phyloP scores from a whole-genome alignment of 1,284 basidiomycete species.

The Moniliophthora roreri region DNA sequence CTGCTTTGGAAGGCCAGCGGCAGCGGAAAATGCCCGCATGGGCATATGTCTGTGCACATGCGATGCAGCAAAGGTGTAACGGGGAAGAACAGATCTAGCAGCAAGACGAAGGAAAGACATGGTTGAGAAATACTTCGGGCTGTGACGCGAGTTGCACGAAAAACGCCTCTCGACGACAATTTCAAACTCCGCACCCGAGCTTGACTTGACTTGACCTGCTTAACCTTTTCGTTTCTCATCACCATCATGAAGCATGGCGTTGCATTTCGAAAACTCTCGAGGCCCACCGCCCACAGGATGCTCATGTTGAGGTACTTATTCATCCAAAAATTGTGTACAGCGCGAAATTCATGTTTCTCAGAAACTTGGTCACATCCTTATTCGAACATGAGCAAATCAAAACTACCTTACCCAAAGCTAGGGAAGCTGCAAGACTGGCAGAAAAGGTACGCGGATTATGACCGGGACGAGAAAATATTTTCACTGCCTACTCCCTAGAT shows the following conservation, averaged over 20 bases:
- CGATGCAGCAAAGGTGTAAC: slow-evolving; percentile 28
- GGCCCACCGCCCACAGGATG: slow-evolving; percentile 84
- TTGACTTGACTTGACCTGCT: neutral
- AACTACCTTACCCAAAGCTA: slow-evolving; percentile 95
- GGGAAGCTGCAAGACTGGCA: slow-evolving; percentile 87
- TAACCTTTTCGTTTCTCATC: slow-evolving; percentile 47
- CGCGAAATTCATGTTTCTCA: slow-evolving; percentile 27
- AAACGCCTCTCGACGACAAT: neutral
- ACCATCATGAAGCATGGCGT: slow-evolving; percentile 89
- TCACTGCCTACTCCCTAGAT: slow-evolving; percentile 54
- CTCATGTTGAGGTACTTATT: slow-evolving; percentile 77
- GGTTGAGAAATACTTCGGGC: slow-evolving; percentile 4
- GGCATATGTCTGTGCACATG: slow-evolving; percentile 24
- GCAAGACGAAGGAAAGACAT: slow-evolving; percentile 57
- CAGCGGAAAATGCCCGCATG: slow-evolving; percentile 72
- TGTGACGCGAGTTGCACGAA: neutral
- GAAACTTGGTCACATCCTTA: slow-evolving; percentile 93
- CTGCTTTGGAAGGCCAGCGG: slow-evolving; percentile 71
- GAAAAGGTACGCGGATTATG: slow-evolving; percentile 70
- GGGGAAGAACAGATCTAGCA: slow-evolving; percentile 38
- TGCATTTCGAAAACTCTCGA: slow-evolving; percentile 85
- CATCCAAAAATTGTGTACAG: neutral
- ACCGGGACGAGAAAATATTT: neutral
- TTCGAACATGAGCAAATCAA: slow-evolving; percentile 96
- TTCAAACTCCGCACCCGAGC: neutral